Conservation (phyloP, 2,329 filamentous ascomycete species). For the Xylariaceae sp. region DNA sequence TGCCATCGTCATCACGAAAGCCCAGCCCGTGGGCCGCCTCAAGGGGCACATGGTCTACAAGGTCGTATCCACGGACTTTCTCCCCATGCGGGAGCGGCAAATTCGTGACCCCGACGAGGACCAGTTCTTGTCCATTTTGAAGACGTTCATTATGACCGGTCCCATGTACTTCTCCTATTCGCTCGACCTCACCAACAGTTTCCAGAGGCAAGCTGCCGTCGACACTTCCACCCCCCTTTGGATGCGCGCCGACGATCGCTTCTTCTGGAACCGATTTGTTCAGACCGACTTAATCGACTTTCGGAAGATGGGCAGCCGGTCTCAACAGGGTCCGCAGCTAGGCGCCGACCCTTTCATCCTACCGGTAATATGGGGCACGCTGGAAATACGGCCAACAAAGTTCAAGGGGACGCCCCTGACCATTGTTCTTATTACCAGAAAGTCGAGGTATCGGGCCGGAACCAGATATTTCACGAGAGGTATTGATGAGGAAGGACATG, state of each 20-base stretch:
- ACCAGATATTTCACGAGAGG: conserved; percentile 94
- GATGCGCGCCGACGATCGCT: conserved; percentile 90
- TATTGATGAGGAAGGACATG: conserved; percentile 86
- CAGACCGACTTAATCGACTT: conserved; percentile 90
- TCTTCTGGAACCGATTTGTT: conserved; percentile 97
- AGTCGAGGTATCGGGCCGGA: conserved; percentile 81
- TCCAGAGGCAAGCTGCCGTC: conserved; percentile 83
- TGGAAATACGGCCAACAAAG: conserved; percentile 80
- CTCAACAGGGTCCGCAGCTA: conserved; percentile 64
- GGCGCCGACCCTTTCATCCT: conserved; percentile 87
- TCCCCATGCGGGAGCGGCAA: conserved; percentile 86
- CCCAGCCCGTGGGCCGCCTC: conserved; percentile 80
- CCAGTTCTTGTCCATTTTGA: conserved; percentile 77
- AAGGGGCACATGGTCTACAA: conserved; percentile 97
- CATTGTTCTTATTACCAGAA: conserved; percentile 79
- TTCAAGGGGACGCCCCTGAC: conserved; percentile 83
- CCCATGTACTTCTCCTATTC: conserved; percentile 99
- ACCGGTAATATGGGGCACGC: conserved; percentile 92
- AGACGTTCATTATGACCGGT: conserved; percentile 71
- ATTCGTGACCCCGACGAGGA: conserved; percentile 93
- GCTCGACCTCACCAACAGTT: conserved; percentile 91
- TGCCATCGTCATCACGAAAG: conserved; percentile 92
- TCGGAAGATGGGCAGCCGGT: conserved; percentile 57
- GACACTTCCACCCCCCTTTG: conserved; percentile 72
- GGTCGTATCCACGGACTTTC: conserved; percentile 82